Evolutionary conservation across 306 rosid genomes (phyloP).

Genomic region (Begonia peltatifolia): DNA sequence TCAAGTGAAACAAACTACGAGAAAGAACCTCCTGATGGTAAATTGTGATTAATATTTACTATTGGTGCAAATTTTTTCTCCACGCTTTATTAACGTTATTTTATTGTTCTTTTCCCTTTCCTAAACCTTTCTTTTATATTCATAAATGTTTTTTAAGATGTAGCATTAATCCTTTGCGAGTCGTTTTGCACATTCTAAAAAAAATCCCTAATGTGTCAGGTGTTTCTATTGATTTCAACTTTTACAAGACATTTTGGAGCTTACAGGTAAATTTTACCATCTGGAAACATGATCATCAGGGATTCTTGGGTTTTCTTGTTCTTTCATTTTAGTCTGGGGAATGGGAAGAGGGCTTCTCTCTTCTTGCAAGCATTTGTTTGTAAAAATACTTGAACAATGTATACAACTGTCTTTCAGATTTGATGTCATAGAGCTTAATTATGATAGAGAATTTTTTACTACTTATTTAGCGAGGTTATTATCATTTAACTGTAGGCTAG

Average conservation of each 20-base stretch:
- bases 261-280: conserved; percentile 49
- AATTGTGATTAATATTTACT: conserved; percentile 6
- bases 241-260: conserved; percentile 95
- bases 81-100: neutral
- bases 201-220: conserved; percentile 27
- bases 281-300: conserved; percentile 11
- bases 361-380: neutral
- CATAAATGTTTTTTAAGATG: neutral
- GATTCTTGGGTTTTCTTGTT: neutral
- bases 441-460: too few species aligned
- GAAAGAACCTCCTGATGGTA: conserved; percentile 82
- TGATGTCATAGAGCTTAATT: too few species aligned
- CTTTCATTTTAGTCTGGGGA: too few species aligned
- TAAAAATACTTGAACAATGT: too few species aligned
- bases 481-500: too few species aligned
- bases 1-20: conserved; percentile 91
- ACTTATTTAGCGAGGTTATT: too few species aligned
- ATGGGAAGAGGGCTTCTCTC: neutral
- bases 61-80: conserved; percentile 2
- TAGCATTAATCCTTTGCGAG: too few species aligned
- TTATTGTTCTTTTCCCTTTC: neutral
- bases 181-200: too few species aligned
- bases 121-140: neutral
- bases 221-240: conserved; percentile 91
- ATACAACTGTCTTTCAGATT: too few species aligned